Evolutionary conservation across 768 basidiomycete species (phyloP), one percentile per base, ranked within the genome.

Genomic region (Mycena pura): DNA sequence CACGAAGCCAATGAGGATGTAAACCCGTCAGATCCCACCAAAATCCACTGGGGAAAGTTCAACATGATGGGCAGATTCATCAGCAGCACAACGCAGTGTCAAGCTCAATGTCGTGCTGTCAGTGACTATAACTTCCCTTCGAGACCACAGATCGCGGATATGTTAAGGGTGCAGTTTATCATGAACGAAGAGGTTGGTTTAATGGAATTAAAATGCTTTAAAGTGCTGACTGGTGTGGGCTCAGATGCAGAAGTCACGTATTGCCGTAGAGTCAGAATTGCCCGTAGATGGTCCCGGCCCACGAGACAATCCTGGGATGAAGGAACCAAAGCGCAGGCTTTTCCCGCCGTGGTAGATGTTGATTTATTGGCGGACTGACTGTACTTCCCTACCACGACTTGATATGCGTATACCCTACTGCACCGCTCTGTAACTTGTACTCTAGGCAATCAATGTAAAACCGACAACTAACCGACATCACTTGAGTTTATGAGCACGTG

Each of bases 31-130:
- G 89, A 92, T 68, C 80, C 86, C 4, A 78, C 73, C 38, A 87
- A 87, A 70, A 91, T 98, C 53, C 95, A 98, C 69, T 99, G 96
- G 96, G 92, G 90, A 25, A 99, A 99, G 76, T 97, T 92, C 75
- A 91, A 90, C 65, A 90, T 94, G 85, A 91, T 98, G 79, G 95
- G 90, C 28, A 84, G 88, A 60, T 94, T 95, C 68, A 87, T 96
- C 56, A 83, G 85, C 49, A 87, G 84, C 68, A 90, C 95, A 6
- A 82, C 84, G 0, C 85, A 90, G 62, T 94, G 90, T 68, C 95
- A 96, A 75, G 76, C 84, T 10, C 86, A 91, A 60, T 93, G 91
- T 70, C 84, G 83, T 47, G 81, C 79, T 53, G 78, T 84, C 5
- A 72, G 69, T 44, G 86, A 88, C 44, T 91, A 91, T 66, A 78